Percentiles rank a stretch among this genome's conserved stretches.
Conservation (phyloP, 257 asterid genomes). For the Gentiana straminea region DNA sequence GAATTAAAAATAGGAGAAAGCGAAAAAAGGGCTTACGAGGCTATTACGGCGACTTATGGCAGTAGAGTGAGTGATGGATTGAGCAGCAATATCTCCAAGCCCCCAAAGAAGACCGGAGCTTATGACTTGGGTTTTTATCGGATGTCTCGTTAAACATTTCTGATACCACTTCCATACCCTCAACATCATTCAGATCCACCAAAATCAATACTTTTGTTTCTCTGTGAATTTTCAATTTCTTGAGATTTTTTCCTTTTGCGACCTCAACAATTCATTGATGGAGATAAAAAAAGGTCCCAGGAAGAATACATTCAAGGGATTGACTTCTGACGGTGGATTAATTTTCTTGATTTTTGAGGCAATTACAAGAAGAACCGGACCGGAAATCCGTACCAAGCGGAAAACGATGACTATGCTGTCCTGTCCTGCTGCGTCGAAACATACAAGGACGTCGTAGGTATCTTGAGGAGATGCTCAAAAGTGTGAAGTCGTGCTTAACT, state of each 20-base stretch:
- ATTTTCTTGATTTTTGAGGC: too few relatives aligned
- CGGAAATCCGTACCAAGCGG: too few relatives aligned
- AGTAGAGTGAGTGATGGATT: constrained; percentile 60
- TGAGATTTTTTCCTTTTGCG: background rate
- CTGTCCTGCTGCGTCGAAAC: too few relatives aligned
- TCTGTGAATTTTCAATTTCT: background rate
- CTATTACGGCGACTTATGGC: constrained; percentile 26
- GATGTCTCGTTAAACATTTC: constrained; percentile 58
- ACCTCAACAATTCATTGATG: background rate
- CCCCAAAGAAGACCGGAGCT: constrained; percentile 90
- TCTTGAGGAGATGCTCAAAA: too few relatives aligned
- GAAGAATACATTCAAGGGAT: background rate
- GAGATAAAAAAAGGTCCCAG: background rate
- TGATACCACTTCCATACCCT: constrained; percentile 83
- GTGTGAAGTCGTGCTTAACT: too few relatives aligned
- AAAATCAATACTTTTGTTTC: background rate
- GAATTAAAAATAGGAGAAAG: background rate
- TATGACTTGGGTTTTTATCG: constrained; percentile 72
- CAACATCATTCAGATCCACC: constrained; percentile 26
- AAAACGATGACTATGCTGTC: too few relatives aligned
- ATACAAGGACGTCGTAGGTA: too few relatives aligned
- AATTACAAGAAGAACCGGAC: too few relatives aligned
- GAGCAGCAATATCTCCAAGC: constrained; percentile 73
- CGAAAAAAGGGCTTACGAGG: constrained; percentile 13
- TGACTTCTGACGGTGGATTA: too few relatives aligned